Conservation (phyloP, 305 asterid genomes). For the Rubia tinctorum region DNA sequence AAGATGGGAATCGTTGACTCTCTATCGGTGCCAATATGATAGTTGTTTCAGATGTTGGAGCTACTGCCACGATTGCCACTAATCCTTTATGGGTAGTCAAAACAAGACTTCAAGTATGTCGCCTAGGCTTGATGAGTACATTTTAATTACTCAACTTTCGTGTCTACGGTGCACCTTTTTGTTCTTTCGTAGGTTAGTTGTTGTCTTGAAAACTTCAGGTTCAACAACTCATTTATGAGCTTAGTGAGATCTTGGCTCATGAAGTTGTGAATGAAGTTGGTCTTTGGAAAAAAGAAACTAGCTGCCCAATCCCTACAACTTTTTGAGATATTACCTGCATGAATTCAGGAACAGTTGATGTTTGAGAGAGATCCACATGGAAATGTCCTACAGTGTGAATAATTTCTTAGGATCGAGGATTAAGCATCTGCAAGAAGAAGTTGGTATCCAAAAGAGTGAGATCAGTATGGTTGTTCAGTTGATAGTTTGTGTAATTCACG, state of each 20-base stretch:
- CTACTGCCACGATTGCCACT: slow-evolving; percentile 77
- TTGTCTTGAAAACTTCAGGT: slow-evolving; percentile 50
- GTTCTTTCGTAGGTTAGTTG: neutral
- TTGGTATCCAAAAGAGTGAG: slow-evolving; percentile 81
- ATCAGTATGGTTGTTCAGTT: slow-evolving; percentile 86
- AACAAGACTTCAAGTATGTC: slow-evolving; percentile 60
- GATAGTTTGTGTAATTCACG: slow-evolving; percentile 71
- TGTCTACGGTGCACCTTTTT: neutral
- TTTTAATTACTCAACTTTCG: neutral
- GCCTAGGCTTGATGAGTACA: slow-evolving; percentile 6
- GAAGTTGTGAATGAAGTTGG: no score
- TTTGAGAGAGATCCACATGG: slow-evolving; percentile 99
- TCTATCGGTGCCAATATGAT: no score
- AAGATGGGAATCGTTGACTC: no score
- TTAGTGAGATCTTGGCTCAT: slow-evolving; percentile 90
- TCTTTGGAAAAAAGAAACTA: slow-evolving; percentile 76
- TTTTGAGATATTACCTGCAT: slow-evolving; percentile 82
- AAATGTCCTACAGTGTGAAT: slow-evolving; percentile 92
- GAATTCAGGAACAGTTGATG: slow-evolving; percentile 89
- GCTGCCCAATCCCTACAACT: slow-evolving; percentile 68
- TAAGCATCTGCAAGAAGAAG: slow-evolving; percentile 74
- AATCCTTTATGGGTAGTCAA: slow-evolving; percentile 77
- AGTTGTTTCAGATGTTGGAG: slow-evolving; percentile 85
- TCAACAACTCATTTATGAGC: slow-evolving; percentile 86
- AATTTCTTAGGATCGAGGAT: slow-evolving; percentile 84